Percentiles rank a stretch among this genome's conserved stretches.
phyloP scores from a whole-genome alignment of 2,329 filamentous ascomycete species.

The Coniochaeta prunicola region DNA sequence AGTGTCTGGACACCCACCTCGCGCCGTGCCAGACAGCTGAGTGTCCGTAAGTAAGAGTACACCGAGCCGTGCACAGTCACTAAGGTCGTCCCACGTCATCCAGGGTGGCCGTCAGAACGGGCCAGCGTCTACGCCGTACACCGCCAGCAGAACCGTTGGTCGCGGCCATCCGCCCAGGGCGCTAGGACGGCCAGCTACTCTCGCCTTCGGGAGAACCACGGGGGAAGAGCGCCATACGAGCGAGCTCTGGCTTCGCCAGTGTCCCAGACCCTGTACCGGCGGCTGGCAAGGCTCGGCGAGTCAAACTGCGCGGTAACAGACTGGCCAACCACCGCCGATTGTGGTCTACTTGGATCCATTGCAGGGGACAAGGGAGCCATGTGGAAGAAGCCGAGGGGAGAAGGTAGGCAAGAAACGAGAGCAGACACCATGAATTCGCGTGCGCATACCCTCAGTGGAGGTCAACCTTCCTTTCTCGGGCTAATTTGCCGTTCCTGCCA shows the following conservation, averaged over 20 bases:
- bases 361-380: background rate
- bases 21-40: background rate
- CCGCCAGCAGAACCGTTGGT: background rate
- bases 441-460: background rate
- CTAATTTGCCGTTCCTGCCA: background rate
- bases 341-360: background rate
- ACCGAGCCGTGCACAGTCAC: background rate
- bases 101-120: background rate
- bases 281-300: background rate
- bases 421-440: too few relatives aligned
- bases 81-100: background rate
- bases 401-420: too few relatives aligned
- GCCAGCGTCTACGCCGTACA: conserved; percentile 2
- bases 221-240: background rate
- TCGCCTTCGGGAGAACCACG: background rate
- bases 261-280: background rate
- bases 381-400: background rate
- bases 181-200: background rate
- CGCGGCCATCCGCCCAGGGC: background rate
- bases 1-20: background rate
- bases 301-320: background rate
- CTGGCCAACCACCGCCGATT: background rate
- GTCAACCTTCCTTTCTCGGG: background rate
- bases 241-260: background rate
- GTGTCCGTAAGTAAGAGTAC: background rate